phyloP scores from a whole-genome alignment of 805 yeast genomes.

The Ogataea degrootiae region DNA sequence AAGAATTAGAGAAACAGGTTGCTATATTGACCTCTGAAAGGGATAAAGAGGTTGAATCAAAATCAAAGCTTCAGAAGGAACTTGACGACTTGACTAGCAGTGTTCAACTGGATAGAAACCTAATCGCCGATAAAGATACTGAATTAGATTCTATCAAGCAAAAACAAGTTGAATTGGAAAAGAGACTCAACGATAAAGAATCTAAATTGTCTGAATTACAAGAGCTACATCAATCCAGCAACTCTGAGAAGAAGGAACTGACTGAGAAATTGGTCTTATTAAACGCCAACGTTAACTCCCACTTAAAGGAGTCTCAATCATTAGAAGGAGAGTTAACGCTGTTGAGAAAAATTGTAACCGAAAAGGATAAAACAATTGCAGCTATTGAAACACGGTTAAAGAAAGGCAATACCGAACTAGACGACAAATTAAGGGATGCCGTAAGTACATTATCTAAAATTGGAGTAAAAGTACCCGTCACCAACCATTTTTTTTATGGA shows the following conservation, averaged over 20 bases:
- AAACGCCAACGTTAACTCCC: constrained; percentile 9
- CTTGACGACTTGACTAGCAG: constrained; percentile 32
- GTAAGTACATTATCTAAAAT: constrained; percentile 19
- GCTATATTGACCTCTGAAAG: constrained; percentile 38
- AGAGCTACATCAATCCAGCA: constrained; percentile 6
- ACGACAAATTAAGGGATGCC: constrained; percentile 29
- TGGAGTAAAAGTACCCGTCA: constrained; percentile 9
- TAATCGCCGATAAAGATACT: constrained; percentile 23
- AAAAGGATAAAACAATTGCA: constrained; percentile 33
- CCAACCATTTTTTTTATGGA: constrained; percentile 2
- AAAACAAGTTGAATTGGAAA: constrained; percentile 10
- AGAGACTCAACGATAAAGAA: constrained; percentile 6
- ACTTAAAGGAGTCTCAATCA: constrained; percentile 5
- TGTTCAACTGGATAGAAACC: constrained; percentile 25
- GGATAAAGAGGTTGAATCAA: constrained; percentile 31
- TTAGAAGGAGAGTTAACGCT: constrained; percentile 28
- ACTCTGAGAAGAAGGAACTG: constrained; percentile 16
- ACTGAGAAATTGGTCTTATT: constrained; percentile 16
- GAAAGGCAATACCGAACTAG: constrained; percentile 28
- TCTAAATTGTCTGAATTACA: constrained; percentile 6
- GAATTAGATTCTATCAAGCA: constrained; percentile 18
- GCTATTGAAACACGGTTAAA: constrained; percentile 27
- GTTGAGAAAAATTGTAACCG: constrained; percentile 23
- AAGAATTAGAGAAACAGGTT: constrained; percentile 53
- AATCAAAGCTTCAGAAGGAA: constrained; percentile 35